Evolutionary conservation across 75 land plant species (phyloP).

Genomic region (Isoetes taiwanensis): DNA sequence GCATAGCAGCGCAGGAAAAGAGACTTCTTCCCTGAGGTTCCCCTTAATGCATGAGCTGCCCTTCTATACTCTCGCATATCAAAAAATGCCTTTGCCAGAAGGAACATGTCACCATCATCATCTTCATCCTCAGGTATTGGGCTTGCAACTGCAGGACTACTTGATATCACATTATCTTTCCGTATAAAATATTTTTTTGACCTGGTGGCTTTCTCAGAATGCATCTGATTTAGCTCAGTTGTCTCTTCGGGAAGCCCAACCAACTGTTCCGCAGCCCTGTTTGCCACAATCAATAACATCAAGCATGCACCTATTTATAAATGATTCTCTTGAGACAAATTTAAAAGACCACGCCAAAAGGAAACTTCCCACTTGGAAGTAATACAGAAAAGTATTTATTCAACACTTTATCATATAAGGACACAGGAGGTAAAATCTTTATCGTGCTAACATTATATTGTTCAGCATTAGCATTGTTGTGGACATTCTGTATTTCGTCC

Average conservation of each 20-base stretch:
- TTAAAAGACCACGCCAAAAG: background rate
- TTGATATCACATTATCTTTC: slow-evolving; percentile 8
- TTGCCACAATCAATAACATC: background rate
- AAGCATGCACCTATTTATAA: background rate
- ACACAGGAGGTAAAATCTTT: background rate
- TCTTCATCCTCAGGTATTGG: slow-evolving; percentile 24
- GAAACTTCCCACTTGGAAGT: background rate
- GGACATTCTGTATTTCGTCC: too few relatives aligned
- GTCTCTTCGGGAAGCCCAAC: slow-evolving; percentile 66
- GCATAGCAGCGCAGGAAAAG: slow-evolving; percentile 77
- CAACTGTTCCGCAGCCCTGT: slow-evolving; percentile 87
- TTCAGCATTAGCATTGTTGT: background rate
- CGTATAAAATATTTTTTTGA: slow-evolving; percentile 27
- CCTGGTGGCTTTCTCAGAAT: slow-evolving; percentile 19
- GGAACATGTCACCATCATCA: slow-evolving; percentile 32
- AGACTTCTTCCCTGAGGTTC: slow-evolving; percentile 52
- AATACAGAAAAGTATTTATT: background rate
- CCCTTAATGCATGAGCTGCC: slow-evolving; percentile 68
- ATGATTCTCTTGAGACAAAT: background rate
- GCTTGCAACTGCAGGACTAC: slow-evolving; percentile 16
- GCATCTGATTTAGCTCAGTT: slow-evolving; percentile 11
- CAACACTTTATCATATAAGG: background rate
- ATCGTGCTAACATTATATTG: background rate
- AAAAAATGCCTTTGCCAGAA: slow-evolving; percentile 74
- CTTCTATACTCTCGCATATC: slow-evolving; percentile 75